Evolutionary conservation across 2,329 filamentous ascomycete species (phyloP).

Genomic region (Coniochaeta sp.): DNA sequence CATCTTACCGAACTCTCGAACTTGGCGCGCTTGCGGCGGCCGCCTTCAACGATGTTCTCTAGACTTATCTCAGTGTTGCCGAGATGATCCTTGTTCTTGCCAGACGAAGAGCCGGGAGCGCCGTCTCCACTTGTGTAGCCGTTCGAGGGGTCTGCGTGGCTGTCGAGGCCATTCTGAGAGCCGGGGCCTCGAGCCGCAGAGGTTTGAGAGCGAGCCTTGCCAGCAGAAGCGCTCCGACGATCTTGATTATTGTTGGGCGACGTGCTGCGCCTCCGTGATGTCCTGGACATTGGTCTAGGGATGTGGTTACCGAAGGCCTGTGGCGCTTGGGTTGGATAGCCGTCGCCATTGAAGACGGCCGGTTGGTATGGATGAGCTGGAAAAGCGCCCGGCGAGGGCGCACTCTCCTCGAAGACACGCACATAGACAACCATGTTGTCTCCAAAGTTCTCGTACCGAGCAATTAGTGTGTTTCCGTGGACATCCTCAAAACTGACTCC

Average conservation of each 20-base stretch:
- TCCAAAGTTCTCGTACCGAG: conserved; percentile 89
- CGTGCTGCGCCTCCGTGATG: conserved; percentile 68
- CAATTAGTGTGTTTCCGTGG: conserved; percentile 83
- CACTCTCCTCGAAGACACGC: conserved; percentile 63
- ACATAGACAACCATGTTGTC: conserved; percentile 93
- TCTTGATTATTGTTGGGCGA: conserved; percentile 64
- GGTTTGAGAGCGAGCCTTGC: conserved; percentile 61
- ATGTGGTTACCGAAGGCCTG: conserved; percentile 28
- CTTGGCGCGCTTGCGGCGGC: conserved; percentile 89
- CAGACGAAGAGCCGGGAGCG: conserved; percentile 67
- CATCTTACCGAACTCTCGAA: conserved; percentile 90
- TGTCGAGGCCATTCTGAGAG: conserved; percentile 43
- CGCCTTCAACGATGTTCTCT: conserved; percentile 96
- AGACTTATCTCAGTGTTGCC: conserved; percentile 96
- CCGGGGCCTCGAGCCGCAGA: conserved; percentile 56
- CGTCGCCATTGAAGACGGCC: conserved; percentile 48
- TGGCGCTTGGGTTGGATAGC: conserved; percentile 37
- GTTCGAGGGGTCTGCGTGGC: conserved; percentile 56
- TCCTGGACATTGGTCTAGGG: conserved; percentile 60
- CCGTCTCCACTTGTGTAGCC: conserved; percentile 86
- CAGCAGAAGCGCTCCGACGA: conserved; percentile 69
- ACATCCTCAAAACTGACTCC: conserved; percentile 95
- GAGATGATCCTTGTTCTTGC: conserved; percentile 76
- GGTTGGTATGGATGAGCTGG: conserved; percentile 47
- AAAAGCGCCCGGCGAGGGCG: conserved; percentile 35